These are phyloP conservation scores for Datisca glomerata DNA, from an alignment of 306 rosid species.

Conservation along the genomic window DNA sequence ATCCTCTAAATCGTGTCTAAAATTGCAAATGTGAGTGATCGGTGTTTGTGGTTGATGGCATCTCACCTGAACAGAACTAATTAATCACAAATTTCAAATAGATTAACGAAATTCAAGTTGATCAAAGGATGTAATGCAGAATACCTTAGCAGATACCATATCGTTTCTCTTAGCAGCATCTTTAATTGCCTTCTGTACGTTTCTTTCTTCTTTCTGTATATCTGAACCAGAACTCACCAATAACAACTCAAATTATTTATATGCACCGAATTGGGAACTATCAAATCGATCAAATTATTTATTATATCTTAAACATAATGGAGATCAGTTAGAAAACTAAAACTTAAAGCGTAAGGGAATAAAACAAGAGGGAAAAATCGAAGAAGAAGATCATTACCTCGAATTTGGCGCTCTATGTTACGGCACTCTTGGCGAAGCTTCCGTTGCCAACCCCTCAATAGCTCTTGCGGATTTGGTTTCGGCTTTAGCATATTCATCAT, in stretches of 20 bases:
- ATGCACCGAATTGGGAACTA: background rate
- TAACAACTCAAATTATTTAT: background rate
- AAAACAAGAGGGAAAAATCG: no score
- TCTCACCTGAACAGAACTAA: no score
- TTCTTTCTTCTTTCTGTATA: conserved; percentile 79
- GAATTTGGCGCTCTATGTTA: conserved; percentile 81
- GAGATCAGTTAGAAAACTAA: no score
- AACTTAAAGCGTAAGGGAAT: background rate
- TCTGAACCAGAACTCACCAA: conserved; percentile 23
- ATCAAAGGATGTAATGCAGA: background rate
- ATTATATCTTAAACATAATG: background rate
- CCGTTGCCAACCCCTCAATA: conserved; percentile 77
- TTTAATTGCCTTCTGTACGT: conserved; percentile 75
- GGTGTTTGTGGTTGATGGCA: no score
- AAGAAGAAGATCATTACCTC: conserved; percentile 33
- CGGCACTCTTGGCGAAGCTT: conserved; percentile 87
- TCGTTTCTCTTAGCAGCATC: conserved; percentile 96
- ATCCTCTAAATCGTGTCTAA: no score
- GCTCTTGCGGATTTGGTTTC: conserved; percentile 61
- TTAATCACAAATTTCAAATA: no score
- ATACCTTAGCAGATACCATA: conserved; percentile 92
- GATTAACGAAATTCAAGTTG: no score
- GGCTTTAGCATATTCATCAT: conserved; percentile 62
- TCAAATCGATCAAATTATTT: conserved; percentile 2
- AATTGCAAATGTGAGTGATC: no score